Base-by-base conservation (phyloP, 208 protist genomes). In the Acanthamoeba culbertsoni region DNA sequence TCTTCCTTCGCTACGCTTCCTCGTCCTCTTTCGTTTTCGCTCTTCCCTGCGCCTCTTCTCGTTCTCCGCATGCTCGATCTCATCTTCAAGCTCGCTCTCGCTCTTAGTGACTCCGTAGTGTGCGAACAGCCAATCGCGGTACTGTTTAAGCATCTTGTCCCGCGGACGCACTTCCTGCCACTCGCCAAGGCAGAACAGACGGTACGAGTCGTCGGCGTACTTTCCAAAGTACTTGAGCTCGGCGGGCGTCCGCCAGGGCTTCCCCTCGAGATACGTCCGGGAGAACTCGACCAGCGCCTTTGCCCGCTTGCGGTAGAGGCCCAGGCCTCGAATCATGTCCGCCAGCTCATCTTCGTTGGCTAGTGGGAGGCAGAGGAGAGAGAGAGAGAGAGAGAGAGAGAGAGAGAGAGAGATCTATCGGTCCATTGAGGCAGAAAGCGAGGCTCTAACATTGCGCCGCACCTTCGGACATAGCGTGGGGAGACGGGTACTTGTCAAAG, bases 211-310 rank as follows among this genome's bases (percentile, higher is more conserved):
- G 35, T 86, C 77, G 31, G 77, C 77, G 35, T 86, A 86, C n/a
- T 59, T 57, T 37, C 77, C 77, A 53, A 86, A 86, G 48, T 86
- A 59, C 77, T 86, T 86, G 77, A 86, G 43, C 46, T 86, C 77
- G 31, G 14, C 31, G 0, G 77, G 77, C 2, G 77, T 86, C 45
- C 31, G 28, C 77, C 77, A 86, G 1, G 28, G 31, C 26, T 26
- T 16, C n/a, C n/a, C n/a, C 10, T 86, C 46, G 23, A 63, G 51
- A 33, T 86, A 86, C 28, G 77, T 62, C 28, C 43, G 77, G 4
- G 77, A 86, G 43, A 86, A 53, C n/a, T 86, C 43, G 46, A 31
- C 16, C 26, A 86, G 43, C 46, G 77, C 77, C 33, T 53, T 62
- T 8, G 77, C 77, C 26, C 77, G 77, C 77, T 86, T 86, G 18